Conservation (phyloP, 176 grass and related monocot genomes). For the Musa schizocarpa region DNA sequence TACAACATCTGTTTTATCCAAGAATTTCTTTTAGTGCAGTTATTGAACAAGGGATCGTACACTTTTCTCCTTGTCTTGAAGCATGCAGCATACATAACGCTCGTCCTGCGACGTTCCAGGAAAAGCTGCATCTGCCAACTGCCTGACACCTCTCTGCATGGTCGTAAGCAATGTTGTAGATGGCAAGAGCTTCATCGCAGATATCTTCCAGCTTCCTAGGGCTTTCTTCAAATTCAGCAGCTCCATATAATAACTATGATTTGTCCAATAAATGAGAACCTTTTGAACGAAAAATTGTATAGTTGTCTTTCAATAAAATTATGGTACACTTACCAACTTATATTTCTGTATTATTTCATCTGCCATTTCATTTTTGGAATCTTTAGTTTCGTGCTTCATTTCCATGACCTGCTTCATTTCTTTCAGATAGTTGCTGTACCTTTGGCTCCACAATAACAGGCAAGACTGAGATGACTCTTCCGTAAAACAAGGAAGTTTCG, state of each 20-base stretch:
- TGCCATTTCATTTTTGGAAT: conserved; percentile 16
- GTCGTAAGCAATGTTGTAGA: conserved; percentile 43
- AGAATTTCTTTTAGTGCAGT: conserved; percentile 15
- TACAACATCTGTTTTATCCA: not conserved
- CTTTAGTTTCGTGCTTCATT: conserved; percentile 2
- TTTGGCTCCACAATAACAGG: conserved; percentile 9
- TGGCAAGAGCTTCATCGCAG: conserved; percentile 29
- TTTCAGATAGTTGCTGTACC: conserved; percentile 22
- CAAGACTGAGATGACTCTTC: not conserved
- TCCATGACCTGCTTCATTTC: conserved; percentile 14
- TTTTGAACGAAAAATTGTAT: not conserved
- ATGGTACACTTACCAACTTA: conserved; percentile 30
- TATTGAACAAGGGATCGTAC: conserved; percentile 4
- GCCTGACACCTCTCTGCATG: not conserved
- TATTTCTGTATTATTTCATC: conserved; percentile 36
- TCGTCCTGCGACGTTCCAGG: conserved; percentile 49
- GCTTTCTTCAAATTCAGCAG: conserved; percentile 34
- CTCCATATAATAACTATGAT: conserved; percentile 37
- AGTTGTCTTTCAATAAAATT: not conserved
- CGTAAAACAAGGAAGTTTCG: conserved; percentile 26
- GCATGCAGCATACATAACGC: conserved; percentile 28
- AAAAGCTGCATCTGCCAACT: conserved; percentile 31
- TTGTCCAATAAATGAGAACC: not conserved
- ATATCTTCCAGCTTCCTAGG: conserved; percentile 10
- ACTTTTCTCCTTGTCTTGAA: not conserved